Evolutionary conservation across 768 basidiomycete genomes (phyloP).

Genomic region (Amanita inopinata): DNA sequence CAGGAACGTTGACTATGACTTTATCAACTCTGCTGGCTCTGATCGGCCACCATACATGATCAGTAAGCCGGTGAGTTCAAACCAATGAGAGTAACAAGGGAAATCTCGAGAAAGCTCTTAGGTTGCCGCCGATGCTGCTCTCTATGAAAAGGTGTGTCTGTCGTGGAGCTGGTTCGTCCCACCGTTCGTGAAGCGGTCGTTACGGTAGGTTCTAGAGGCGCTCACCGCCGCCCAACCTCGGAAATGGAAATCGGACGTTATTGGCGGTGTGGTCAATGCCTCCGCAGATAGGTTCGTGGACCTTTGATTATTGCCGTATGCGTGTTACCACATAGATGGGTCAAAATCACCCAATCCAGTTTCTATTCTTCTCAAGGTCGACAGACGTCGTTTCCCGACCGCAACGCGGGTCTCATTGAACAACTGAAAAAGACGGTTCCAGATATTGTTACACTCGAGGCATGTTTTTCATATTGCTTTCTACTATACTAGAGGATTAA

Average conservation of each 20-base stretch:
- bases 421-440: constrained; percentile 37
- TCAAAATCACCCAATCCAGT: constrained; percentile 24
- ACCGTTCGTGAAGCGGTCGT: constrained; percentile 8
- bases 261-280: constrained; percentile 52
- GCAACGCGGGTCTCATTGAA: constrained; percentile 55
- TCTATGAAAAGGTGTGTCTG: constrained; percentile 39
- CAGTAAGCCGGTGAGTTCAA: constrained; percentile 47
- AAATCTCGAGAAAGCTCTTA: constrained; percentile 16
- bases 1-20: constrained; percentile 74
- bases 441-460: constrained; percentile 64
- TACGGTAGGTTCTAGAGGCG: constrained; percentile 34
- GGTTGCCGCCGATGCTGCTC: constrained; percentile 49
- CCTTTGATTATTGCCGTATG: constrained; percentile 6
- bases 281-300: constrained; percentile 62
- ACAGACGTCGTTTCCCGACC: constrained; percentile 71
- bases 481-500: not conserved
- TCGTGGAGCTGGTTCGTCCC: not conserved
- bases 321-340: not conserved
- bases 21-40: constrained; percentile 31
- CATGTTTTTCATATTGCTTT: constrained; percentile 15
- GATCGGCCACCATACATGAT: constrained; percentile 50
- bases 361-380: constrained; percentile 86
- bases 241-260: constrained; percentile 25
- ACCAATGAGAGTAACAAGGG: not conserved
- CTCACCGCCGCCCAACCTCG: constrained; percentile 35